Evolutionary conservation across 208 protist genomes (phyloP).

Genomic region (Leishmania aethiopica): DNA sequence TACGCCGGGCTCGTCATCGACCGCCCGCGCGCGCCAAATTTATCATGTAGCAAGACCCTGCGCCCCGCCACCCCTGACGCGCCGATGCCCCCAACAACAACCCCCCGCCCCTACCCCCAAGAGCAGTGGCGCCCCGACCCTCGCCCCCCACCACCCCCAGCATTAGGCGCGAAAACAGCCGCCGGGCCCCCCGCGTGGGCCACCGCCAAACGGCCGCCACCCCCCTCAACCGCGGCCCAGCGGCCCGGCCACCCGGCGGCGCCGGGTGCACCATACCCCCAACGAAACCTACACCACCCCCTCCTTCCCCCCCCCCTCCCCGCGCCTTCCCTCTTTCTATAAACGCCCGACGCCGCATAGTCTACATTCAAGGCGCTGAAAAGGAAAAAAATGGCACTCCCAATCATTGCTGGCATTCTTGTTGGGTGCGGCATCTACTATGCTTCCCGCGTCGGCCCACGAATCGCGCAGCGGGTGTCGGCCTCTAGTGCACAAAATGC

Average conservation of each 20-base stretch:
- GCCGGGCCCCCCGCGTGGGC: no score
- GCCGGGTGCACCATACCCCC: not conserved
- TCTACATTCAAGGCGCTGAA: not conserved
- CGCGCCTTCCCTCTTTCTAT: not conserved
- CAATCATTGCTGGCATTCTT: conserved; percentile 46
- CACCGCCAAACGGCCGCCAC: no score
- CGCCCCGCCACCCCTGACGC: not conserved
- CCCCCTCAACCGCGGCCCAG: no score
- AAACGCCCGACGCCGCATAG: not conserved
- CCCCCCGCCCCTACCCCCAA: not conserved
- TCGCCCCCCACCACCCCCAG: no score
- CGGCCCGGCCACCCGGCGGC: not conserved
- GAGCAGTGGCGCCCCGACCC: no score
- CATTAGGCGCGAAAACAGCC: no score
- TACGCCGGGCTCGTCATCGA: no score
- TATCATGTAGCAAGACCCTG: no score
- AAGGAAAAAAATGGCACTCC: conserved; percentile 36
- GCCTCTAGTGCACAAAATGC: conserved; percentile 5
- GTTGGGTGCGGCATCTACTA: conserved; percentile 63
- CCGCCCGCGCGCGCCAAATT: no score
- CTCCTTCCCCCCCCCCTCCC: not conserved
- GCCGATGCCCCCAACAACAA: not conserved
- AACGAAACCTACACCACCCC: not conserved
- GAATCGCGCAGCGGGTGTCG: conserved; percentile 52
- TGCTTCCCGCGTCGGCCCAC: conserved; percentile 43